A percentile compares a stretch with the other conserved stretches of the same genome.
Conservation (phyloP, 2,329 filamentous ascomycete species). For the Fusarium subglutinans region DNA sequence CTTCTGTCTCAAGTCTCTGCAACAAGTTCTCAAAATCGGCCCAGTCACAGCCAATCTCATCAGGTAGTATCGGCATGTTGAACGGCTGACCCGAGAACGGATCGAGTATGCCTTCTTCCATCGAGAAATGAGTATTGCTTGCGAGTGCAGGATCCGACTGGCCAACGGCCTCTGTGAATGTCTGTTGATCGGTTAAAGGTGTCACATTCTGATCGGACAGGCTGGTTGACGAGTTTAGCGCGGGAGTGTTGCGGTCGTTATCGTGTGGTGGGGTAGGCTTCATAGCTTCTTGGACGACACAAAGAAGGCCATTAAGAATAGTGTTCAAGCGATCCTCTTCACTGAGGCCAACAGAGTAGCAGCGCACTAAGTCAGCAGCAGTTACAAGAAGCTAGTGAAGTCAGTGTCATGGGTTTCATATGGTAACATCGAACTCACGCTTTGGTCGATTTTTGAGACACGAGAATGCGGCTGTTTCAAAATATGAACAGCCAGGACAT, state of each 20-base stretch:
- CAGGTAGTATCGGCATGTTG: not conserved
- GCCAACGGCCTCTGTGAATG: not conserved
- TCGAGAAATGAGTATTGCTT: fast-evolving
- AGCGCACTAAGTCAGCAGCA: not conserved
- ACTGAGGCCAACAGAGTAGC: not conserved
- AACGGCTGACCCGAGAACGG: not conserved
- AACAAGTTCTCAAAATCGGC: slow-evolving; percentile 5
- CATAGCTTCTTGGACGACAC: slow-evolving; percentile 2
- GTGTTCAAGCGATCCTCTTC: not conserved
- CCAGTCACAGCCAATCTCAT: slow-evolving; percentile 14
- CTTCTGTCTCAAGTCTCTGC: not conserved
- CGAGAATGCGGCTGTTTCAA: slow-evolving; percentile 1
- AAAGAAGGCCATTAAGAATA: not conserved
- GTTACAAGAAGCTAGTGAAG: not conserved
- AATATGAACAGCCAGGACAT: not conserved
- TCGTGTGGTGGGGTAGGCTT: fast-evolving
- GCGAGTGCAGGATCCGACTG: fast-evolving
- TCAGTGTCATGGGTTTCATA: fast-evolving
- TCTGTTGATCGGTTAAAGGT: fast-evolving
- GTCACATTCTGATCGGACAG: fast-evolving
- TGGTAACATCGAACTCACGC: not conserved
- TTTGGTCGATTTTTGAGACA: slow-evolving; percentile 1
- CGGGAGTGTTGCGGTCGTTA: fast-evolving
- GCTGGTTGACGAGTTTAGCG: fast-evolving
- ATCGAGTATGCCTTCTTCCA: not conserved